phyloP scores from a whole-genome alignment of 2,329 filamentous ascomycete species.

The Paraphoma chrysanthemicola region DNA sequence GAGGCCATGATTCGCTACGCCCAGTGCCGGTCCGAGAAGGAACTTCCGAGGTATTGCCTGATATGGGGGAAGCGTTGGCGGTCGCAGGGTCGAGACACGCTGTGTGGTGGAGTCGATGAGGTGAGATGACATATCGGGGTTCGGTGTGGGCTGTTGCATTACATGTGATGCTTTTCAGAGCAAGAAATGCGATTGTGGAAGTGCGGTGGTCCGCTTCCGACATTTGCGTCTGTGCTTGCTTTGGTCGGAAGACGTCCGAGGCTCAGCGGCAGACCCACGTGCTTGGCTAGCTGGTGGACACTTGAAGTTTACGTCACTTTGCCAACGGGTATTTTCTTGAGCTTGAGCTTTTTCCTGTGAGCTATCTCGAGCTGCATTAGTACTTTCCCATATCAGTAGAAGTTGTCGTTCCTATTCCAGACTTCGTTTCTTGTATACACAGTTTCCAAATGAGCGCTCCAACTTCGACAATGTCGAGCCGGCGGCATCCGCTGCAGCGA shows the following conservation, averaged over 20 bases:
- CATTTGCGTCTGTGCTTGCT: not conserved
- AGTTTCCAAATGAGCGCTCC: constrained; percentile 16
- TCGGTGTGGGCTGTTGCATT: no score
- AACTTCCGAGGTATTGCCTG: constrained; percentile 11
- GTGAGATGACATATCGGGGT: not conserved
- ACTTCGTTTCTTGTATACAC: not conserved
- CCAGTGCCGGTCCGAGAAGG: not conserved
- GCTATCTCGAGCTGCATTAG: not conserved
- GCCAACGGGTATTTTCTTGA: not conserved
- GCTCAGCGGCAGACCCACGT: constrained; percentile 19
- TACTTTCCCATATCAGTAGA: not conserved
- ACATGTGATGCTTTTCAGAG: no score
- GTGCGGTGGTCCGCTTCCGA: not conserved
- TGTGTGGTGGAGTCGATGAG: not conserved
- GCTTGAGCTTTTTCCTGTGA: not conserved
- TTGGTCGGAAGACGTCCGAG: constrained; percentile 11
- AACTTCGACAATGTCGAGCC: constrained; percentile 28
- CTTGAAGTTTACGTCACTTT: constrained; percentile 15
- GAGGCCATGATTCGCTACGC: constrained; percentile 10
- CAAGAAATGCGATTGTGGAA: not conserved
- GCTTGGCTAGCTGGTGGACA: constrained; percentile 7
- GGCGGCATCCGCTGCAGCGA: constrained; percentile 69
- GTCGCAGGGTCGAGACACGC: not conserved
- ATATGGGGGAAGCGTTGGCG: constrained; percentile 5
- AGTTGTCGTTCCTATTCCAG: not conserved